A percentile compares a stretch with the other conserved stretches of the same genome.
phyloP scores from a whole-genome alignment of 2,329 filamentous ascomycete species.

The Venturia carpophila region DNA sequence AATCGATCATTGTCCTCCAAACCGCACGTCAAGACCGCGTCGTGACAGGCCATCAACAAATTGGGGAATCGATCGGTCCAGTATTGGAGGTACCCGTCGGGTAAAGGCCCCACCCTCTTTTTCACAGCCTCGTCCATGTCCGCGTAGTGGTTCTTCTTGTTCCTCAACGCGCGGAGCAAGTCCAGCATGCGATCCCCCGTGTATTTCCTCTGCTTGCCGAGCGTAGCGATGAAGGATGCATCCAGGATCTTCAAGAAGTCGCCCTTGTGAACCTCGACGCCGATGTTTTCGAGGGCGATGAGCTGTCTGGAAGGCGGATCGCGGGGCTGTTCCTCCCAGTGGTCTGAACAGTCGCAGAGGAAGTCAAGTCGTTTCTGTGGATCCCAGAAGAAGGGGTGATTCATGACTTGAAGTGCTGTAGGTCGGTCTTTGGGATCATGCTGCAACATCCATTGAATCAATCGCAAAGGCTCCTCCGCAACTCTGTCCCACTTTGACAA shows the following conservation, averaged over 20 bases:
- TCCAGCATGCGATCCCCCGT: slow-evolving; percentile 77
- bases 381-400: slow-evolving; percentile 95
- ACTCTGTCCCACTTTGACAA: slow-evolving; percentile 74
- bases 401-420: slow-evolving; percentile 69
- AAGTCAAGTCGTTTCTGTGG: slow-evolving; percentile 83
- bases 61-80: slow-evolving; percentile 76
- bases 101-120: slow-evolving; percentile 61
- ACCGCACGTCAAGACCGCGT: slow-evolving; percentile 58
- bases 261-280: slow-evolving; percentile 46
- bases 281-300: slow-evolving; percentile 46
- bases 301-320: slow-evolving; percentile 70
- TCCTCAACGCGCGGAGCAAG: slow-evolving; percentile 77
- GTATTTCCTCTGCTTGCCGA: slow-evolving; percentile 94
- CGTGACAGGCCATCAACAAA: slow-evolving; percentile 70
- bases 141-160: slow-evolving; percentile 97
- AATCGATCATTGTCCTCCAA: slow-evolving; percentile 61
- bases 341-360: slow-evolving; percentile 92
- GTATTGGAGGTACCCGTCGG: slow-evolving; percentile 74
- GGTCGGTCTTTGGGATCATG: slow-evolving; percentile 59
- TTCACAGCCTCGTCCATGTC: slow-evolving; percentile 82
- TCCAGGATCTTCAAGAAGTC: slow-evolving; percentile 76
- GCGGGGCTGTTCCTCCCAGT: slow-evolving; percentile 86
- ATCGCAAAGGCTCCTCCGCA: slow-evolving; percentile 75
- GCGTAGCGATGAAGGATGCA: slow-evolving; percentile 73
- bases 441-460: slow-evolving; percentile 74